phyloP scores from a whole-genome alignment of 106 monocot genomes.

The Xerophyta viscosa region DNA sequence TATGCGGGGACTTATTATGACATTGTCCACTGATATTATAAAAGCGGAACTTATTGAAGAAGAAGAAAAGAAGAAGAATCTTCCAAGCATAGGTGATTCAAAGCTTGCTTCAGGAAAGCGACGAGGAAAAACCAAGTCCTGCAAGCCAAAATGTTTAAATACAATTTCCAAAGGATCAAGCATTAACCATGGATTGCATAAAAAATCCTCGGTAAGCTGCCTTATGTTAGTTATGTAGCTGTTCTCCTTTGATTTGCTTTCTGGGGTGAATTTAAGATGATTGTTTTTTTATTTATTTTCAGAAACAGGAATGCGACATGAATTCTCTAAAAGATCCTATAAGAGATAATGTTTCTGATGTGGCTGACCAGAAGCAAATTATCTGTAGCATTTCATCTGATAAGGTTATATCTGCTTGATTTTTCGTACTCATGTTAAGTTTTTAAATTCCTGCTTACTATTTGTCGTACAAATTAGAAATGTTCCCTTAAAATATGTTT shows the following conservation, averaged over 20 bases:
- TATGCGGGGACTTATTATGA: conserved; percentile 53
- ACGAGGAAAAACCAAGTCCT: conserved; percentile 48
- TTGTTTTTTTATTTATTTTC: conserved; percentile 9
- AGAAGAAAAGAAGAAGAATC: conserved; percentile 31
- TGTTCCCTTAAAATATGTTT: too few species aligned
- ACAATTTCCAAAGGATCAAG: conserved; percentile 26
- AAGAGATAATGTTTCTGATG: conserved; percentile 8
- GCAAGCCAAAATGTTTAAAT: conserved; percentile 29
- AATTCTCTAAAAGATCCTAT: conserved; percentile 2
- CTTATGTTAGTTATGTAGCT: too few species aligned
- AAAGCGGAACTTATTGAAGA: conserved; percentile 66
- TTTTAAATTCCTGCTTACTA: too few species aligned
- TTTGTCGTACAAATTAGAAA: too few species aligned
- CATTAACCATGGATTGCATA: conserved; percentile 9
- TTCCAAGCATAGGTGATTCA: conserved; percentile 21
- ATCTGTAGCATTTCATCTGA: too few species aligned
- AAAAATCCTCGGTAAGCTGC: conserved; percentile 13
- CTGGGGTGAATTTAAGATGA: too few species aligned
- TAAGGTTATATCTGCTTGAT: too few species aligned
- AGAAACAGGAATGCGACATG: conserved; percentile 17
- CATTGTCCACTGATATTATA: conserved; percentile 36
- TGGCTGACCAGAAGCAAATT: conserved; percentile 11
- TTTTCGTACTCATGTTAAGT: too few species aligned
- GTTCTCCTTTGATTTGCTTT: too few species aligned
- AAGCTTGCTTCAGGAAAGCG: conserved; percentile 15